Evolutionary conservation across 2,329 filamentous ascomycete genomes (phyloP), one percentile per base, ranked within the genome.

Genomic region (Aureobasidium sp.): DNA sequence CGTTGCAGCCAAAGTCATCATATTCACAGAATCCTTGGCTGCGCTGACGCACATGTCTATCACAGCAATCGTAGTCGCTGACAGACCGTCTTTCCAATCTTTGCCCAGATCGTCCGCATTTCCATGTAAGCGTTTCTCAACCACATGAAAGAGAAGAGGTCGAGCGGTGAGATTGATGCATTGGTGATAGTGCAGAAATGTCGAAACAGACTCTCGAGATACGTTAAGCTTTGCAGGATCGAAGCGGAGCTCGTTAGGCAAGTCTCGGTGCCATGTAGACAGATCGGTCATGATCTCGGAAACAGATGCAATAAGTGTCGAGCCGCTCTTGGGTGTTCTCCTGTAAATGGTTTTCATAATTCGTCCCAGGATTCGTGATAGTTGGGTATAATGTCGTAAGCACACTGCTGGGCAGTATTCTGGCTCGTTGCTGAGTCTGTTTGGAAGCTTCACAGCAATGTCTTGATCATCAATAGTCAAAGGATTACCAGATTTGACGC

Each of bases 81-180:
- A 77, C 2, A 83, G 70, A 0, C 78, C 80, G 2, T 74, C 69
- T 63, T 75, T 77, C 79, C 80, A 82, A 62, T 78, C 76, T 13
- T 68, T 69, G 9, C 14, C 11, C 21, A 41, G 34, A 11, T 57
- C 51, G n/a, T 65, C 65, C 3, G 70, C 60, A 5, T 71, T 70
- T 25, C 71, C 68, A 51, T 75, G 72, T 0, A 82, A 71, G 4
- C 79, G 75, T 47, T 75, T 74, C 67, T 81, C 78, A 8, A 82
- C 79, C 3, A 83, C 76, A 64, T 82, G 77, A 63, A 82, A 82
- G 0, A 84, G 73, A 29, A 83, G 69, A 1, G 81, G 81, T 5
- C 81, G 72, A 0, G 77, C 79, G 0, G 81, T 81, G 80, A 84
- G 83, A 65, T 82, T 82, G 66, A 83, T 77, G 66, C 81, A 83